Evolutionary conservation across 2,329 filamentous ascomycete species (phyloP), one percentile per base, ranked within the genome.

Genomic region (Alternaria viburni): DNA sequence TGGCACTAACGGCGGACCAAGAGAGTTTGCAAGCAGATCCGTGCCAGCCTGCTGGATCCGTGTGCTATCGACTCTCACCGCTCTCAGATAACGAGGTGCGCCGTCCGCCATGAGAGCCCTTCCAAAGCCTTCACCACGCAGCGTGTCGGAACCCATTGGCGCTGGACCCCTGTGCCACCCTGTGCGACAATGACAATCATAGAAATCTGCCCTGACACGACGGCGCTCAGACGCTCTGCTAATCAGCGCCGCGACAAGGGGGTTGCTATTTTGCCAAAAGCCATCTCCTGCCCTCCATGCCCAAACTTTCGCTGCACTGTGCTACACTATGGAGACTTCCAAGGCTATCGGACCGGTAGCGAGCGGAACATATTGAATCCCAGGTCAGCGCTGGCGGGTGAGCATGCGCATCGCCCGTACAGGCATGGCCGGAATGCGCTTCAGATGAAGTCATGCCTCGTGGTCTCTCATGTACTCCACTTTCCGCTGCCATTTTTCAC

Each of bases 11-110:
- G 67, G 63, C 64, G 63, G 69, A 62, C 68, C 66, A 70, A 55
- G 65, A 67, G 17, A 60, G 61, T 74, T 69, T 63, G 58, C 72
- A 70, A 69, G 74, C 58, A 72, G 72, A 76, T 75, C 73, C 52
- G 69, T 71, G 69, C 72, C 73, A 73, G 57, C 23, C 61, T 51
- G 46, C 67, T 70, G 74, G 74, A 70, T 64, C 60, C 45, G 47
- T 59, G 54, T 59, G 55, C 52, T 52, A 44, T 59, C 60, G 17
- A 47, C 61, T 69, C 70, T 70, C 71, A 69, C 69, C 69, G 66
- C 67, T 71, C 70, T 64, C 61, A 64, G 61, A 64, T 52, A 67
- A 57, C 54, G 59, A 41, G 15, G 52, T 57, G 59, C 54, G 30
- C 47, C 54, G 41, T 56, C 46, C 62, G 61, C 62, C 55, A 56